Percentiles rank a stretch among this genome's conserved stretches.
phyloP scores from a whole-genome alignment of 352 stramenopile genomes.

The Thraustochytrium sp. region DNA sequence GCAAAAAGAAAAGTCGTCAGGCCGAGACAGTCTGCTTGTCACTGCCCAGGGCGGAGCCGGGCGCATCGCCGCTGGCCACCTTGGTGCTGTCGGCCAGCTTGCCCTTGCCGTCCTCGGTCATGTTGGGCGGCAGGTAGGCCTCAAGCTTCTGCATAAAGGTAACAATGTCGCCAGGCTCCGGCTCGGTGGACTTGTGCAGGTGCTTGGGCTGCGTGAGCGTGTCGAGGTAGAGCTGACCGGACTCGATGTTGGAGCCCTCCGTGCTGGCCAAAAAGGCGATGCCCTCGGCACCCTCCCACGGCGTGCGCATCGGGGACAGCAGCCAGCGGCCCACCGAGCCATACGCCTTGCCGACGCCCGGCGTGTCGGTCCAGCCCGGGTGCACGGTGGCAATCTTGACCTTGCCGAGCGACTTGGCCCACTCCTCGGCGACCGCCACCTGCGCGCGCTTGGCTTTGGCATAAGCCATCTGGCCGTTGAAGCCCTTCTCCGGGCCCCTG shows the following conservation, averaged over 20 bases:
- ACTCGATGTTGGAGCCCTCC: neutral
- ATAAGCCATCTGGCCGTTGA: conserved; percentile 64
- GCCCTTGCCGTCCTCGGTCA: neutral
- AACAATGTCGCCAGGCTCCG: neutral
- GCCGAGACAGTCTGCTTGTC: too few relatives aligned
- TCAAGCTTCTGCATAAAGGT: neutral
- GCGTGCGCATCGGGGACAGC: conserved; percentile 60
- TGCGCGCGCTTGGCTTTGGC: conserved; percentile 67
- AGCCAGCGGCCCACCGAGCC: conserved; percentile 57
- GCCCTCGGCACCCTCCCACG: conserved; percentile 66
- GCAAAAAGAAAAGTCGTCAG: too few relatives aligned
- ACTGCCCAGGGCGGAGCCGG: too few relatives aligned
- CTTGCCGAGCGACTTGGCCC: conserved; percentile 51
- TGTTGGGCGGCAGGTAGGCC: neutral
- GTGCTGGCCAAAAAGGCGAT: conserved; percentile 59
- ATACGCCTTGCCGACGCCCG: conserved; percentile 61
- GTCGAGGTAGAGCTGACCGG: conserved; percentile 21
- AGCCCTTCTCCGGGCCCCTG: conserved; percentile 48
- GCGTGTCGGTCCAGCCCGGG: conserved; percentile 63
- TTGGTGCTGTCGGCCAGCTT: neutral
- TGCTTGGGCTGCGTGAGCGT: neutral
- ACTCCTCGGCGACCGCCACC: conserved; percentile 62
- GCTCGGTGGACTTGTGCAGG: conserved; percentile 28
- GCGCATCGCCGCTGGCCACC: too few relatives aligned
- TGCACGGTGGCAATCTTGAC: conserved; percentile 55